phyloP scores from a whole-genome alignment of 257 asterid species.

The Fraxinus americana region DNA sequence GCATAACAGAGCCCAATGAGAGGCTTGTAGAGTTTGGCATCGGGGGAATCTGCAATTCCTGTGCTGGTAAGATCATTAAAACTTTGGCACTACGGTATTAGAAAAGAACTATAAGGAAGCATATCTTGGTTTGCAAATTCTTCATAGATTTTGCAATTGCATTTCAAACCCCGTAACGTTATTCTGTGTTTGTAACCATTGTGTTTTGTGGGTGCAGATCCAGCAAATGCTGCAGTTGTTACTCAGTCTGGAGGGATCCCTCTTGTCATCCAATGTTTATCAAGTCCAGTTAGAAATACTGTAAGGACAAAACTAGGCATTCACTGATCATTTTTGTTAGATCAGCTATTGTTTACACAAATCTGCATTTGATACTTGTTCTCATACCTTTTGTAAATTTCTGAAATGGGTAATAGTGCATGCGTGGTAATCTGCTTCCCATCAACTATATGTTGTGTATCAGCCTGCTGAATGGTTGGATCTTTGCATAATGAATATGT shows the following conservation, averaged over 20 bases:
- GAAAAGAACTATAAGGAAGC: not conserved
- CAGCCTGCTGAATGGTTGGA: not conserved
- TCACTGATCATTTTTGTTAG: not conserved
- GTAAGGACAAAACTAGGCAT: conserved; percentile 39
- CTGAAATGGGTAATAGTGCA: not conserved
- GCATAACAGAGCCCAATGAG: conserved; percentile 88
- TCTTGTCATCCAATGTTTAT: conserved; percentile 79
- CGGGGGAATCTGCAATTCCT: conserved; percentile 91
- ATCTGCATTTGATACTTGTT: not conserved
- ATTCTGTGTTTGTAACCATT: not conserved
- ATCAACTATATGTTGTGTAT: not conserved
- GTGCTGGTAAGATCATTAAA: conserved; percentile 71
- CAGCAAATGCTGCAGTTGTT: conserved; percentile 76
- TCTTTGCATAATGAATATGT: not conserved
- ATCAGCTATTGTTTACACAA: not conserved
- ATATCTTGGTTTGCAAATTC: not conserved
- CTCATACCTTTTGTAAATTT: not conserved
- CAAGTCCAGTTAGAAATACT: conserved; percentile 92
- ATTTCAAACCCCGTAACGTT: not conserved
- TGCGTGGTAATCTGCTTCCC: not conserved
- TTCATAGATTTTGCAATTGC: not conserved
- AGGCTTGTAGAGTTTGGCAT: conserved; percentile 86
- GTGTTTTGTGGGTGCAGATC: conserved; percentile 48
- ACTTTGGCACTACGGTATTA: not conserved
- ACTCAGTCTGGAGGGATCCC: conserved; percentile 77